Base-by-base conservation (phyloP, 345 rosid genomes). In the Angophora floribunda region DNA sequence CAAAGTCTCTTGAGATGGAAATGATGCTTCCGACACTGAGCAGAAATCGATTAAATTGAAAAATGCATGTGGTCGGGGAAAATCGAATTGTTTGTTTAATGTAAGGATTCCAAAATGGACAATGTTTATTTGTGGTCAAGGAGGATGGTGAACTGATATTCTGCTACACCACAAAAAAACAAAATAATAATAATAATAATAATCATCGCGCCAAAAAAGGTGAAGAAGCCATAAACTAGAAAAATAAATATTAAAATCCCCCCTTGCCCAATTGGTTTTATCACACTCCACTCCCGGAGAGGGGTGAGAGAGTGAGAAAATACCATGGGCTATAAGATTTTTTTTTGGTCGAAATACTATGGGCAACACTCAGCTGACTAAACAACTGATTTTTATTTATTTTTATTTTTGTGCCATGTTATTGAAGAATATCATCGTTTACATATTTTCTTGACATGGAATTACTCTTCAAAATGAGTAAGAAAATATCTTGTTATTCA, bases 1-100 rank as follows among this genome's bases (percentile, higher is more conserved):
- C 0, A 0, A 13, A 14, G 6, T 63, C n/a, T 63, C 41, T 7
- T 63, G n/a, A 3, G 75, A 14, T 0, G 5, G 7, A 14, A 15
- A 63, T 9, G 19, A 0, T 63, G 75, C 75, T n/a, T 9, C 9
- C 2, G 9, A 63, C 9, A 19, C 41, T 13, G 41, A 63, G 0
- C n/a, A 6, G 36, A 63, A 32, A n/a, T n/a, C 32, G 19, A n/a
- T 63, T 63, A 0, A 13, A 13, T 7, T n/a, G 41, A 9, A n/a
- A n/a, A n/a, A 7, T n/a, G 5, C 36, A n/a, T 2, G 1, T 2
- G 4, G 36, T 63, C 5, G 17, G 36, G 36, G 75, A 13, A 13
- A 7, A 17, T 63, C 75, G 19, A n/a, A 2, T 13, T 63, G 9
- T 0, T 63, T 55, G 41, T 36, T 36, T 36, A 36, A 36, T 36